Evolutionary conservation across 2,329 filamentous ascomycete species (phyloP).

Genomic region (Aspergillus chevalieri): DNA sequence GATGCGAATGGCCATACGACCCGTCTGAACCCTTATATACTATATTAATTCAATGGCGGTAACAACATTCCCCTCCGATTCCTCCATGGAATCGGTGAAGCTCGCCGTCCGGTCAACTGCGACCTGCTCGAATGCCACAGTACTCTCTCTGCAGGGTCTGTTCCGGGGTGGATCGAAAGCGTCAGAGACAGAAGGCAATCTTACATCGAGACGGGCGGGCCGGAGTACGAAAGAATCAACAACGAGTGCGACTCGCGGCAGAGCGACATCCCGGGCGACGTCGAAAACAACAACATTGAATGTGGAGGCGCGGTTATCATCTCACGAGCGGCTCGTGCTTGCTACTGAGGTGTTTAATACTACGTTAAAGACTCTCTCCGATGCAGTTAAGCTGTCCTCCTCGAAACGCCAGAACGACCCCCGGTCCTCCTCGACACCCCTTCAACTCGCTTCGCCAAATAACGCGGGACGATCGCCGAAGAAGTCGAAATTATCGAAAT

Average conservation of each 20-base stretch:
- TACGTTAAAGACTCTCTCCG: conserved; percentile 38
- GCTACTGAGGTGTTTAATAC: conserved; percentile 44
- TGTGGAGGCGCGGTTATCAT: conserved; percentile 24
- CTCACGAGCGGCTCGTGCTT: conserved; percentile 35
- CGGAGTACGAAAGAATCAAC: conserved; percentile 19
- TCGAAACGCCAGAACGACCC: conserved; percentile 8
- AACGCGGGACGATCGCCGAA: conserved; percentile 16
- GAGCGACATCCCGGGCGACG: conserved; percentile 5
- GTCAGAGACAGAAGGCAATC: conserved; percentile 14
- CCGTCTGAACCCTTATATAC: not conserved
- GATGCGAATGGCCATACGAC: not conserved
- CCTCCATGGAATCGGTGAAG: conserved; percentile 44
- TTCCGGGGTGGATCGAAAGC: conserved; percentile 24
- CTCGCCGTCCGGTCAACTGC: conserved; percentile 48
- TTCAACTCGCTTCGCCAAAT: conserved; percentile 27
- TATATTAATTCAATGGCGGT: conserved; percentile 23
- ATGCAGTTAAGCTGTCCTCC: conserved; percentile 24
- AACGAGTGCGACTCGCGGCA: conserved; percentile 16
- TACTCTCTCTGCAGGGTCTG: conserved; percentile 35
- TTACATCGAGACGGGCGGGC: conserved; percentile 13
- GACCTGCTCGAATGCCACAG: conserved; percentile 46
- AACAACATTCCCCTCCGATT: conserved; percentile 24
- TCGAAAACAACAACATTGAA: conserved; percentile 17
- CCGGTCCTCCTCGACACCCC: conserved; percentile 9
- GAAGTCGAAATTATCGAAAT: conserved; percentile 14